A percentile compares a stretch with the other conserved stretches of the same genome.
These are phyloP conservation scores for Entomophthora muscae DNA, from an alignment of 371 early-diverging fungal species.

Conservation along the genomic window DNA sequence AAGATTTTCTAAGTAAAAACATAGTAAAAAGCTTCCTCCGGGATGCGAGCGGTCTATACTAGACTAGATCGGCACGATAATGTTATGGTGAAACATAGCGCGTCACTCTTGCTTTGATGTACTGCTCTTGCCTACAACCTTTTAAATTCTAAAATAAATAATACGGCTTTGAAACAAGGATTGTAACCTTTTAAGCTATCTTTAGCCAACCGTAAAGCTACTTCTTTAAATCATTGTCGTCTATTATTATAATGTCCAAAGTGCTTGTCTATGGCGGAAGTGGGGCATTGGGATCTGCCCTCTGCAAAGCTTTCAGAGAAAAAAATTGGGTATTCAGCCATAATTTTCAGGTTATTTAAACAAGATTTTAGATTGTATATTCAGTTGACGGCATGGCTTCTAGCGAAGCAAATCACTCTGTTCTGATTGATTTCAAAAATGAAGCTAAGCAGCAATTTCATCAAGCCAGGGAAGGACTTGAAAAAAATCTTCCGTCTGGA, in stretches of 20 bases:
- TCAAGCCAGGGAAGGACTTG: conserved; percentile 19
- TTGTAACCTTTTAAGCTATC: too few species aligned
- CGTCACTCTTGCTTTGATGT: too few species aligned
- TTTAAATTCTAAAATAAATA: too few species aligned
- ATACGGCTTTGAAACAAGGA: too few species aligned
- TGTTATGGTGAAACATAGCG: too few species aligned
- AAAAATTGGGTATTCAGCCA: conserved; percentile 43
- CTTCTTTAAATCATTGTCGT: too few species aligned
- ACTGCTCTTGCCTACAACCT: too few species aligned
- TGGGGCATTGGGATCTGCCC: conserved; percentile 72
- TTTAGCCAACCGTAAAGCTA: too few species aligned
- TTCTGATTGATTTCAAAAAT: conserved; percentile 26
- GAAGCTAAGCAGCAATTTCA: conserved; percentile 38
- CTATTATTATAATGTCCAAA: conserved; percentile 21
- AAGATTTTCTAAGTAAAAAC: too few species aligned
- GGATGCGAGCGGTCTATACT: too few species aligned
- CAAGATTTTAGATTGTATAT: conserved; percentile 34
- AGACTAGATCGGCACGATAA: too few species aligned
- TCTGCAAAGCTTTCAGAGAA: conserved; percentile 47
- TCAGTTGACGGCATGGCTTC: conserved; percentile 61
- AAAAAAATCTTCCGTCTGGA: conserved; percentile 14
- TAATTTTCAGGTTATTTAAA: neutral
- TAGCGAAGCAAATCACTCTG: conserved; percentile 48
- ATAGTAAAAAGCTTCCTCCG: too few species aligned
- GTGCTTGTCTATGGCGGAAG: conserved; percentile 80